These are phyloP conservation scores for Ustilago nuda DNA, from an alignment of 1,284 basidiomycete species.

Conservation along the genomic window DNA sequence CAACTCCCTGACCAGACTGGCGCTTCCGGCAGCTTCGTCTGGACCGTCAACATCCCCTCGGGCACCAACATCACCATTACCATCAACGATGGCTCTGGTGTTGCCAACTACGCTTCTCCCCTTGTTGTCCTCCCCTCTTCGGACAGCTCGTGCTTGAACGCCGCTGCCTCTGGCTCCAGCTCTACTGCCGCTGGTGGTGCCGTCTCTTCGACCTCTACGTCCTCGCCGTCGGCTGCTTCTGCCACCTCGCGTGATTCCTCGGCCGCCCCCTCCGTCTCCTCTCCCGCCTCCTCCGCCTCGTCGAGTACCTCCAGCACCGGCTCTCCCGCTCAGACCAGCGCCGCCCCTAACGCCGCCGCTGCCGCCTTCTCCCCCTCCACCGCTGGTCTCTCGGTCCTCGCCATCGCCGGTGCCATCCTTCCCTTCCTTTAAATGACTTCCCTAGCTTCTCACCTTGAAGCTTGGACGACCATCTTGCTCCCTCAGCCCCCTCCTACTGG, in stretches of 20 bases:
- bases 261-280: background rate
- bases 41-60: slow-evolving; percentile 65
- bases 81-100: slow-evolving; percentile 61
- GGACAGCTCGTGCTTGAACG: slow-evolving; percentile 49
- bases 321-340: slow-evolving; percentile 20
- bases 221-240: slow-evolving; percentile 23
- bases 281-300: background rate
- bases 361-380: slow-evolving; percentile 50
- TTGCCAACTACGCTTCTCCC: slow-evolving; percentile 48
- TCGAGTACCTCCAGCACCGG: slow-evolving; percentile 20
- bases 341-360: slow-evolving; percentile 30
- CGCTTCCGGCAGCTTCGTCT: slow-evolving; percentile 53
- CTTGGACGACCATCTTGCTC: slow-evolving; percentile 1
- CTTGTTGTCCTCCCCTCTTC: slow-evolving; percentile 34
- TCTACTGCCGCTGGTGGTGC: slow-evolving; percentile 9
- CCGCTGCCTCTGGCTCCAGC: slow-evolving; percentile 14
- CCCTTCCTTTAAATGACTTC: slow-evolving; percentile 39
- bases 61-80: slow-evolving; percentile 66
- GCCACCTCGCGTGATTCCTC: slow-evolving; percentile 18
- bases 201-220: slow-evolving; percentile 12
- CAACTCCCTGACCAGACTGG: slow-evolving; percentile 54
- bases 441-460: background rate
- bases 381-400: slow-evolving; percentile 45
- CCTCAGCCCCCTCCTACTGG: background rate
- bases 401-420: slow-evolving; percentile 44